Evolutionary conservation across 1,139 yeast species (phyloP), one percentile per base, ranked within the genome.

Genomic region (Blastobotrys apis): DNA sequence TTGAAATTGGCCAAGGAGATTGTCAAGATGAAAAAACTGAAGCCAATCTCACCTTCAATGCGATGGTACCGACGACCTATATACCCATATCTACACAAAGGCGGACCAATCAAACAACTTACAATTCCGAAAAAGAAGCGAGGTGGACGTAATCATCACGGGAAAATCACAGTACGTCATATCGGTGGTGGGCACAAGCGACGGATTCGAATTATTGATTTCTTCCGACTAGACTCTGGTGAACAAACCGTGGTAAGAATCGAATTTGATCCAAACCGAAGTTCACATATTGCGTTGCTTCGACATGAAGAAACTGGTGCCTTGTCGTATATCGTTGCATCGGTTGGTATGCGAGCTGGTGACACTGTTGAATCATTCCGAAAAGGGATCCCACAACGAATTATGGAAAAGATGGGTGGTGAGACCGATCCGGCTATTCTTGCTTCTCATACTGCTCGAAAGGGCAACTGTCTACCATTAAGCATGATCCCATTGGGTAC

Each of bases 111-210:
- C 44, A 74, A 75, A 60, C 81, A 80, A 45, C 73, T 92, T 60
- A 92, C 99, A 0, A 75, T 75, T 21, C 78, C 90, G 32, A 79
- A 78, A 59, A 81, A 81, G 63, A 77, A 78, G 50, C 78, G 80
- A 39, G 84, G 95, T 44, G 99, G 99, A 54, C 81, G 99, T 69
- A 90, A 92, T 65, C 75, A 84, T 65, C 73, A 83, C 10, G 99
- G 99, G 55, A 76, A 78, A 54, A 86, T 92, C 58, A 86, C 96
- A 6, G 83, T 87, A 35, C 80, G 98, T 63, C 97, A 94, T 63
- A 80, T 94, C 65, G 98, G 98, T 64, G 98, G 98, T 58, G 98
- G 97, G 37, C 94, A 86, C 64, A 87, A 84, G 65, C 81, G 88
- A 60, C 78, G 98, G 66, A 77, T 84, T 35, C 78, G 99, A 59